These are phyloP conservation scores for Erythrophleum fordii DNA, from an alignment of 306 rosid genomes.

Conservation along the genomic window DNA sequence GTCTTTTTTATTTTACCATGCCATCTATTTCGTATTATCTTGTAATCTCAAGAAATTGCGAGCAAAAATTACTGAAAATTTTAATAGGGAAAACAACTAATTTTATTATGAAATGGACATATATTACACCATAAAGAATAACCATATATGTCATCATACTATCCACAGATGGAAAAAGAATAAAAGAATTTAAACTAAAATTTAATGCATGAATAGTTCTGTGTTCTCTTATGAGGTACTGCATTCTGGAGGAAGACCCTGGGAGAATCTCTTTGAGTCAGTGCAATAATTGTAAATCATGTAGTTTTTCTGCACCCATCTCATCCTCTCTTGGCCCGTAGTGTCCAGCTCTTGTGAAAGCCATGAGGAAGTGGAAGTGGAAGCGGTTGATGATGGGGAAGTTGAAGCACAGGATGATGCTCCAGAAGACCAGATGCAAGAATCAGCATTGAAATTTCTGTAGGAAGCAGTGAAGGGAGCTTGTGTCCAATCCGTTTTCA, in stretches of 20 bases:
- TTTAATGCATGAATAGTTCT: too few species aligned
- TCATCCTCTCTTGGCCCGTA: conserved; percentile 41
- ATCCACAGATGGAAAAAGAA: background rate
- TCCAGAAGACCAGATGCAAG: conserved; percentile 57
- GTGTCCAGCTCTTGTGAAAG: conserved; percentile 53
- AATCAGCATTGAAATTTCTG: conserved; percentile 58
- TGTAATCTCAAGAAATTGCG: background rate
- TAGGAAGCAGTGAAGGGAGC: conserved; percentile 75
- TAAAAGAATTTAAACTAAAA: background rate
- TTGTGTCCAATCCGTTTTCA: conserved; percentile 67
- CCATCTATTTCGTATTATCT: background rate
- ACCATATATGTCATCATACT: background rate
- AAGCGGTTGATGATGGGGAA: conserved; percentile 3
- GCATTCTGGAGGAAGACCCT: conserved; percentile 69
- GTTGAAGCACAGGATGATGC: conserved; percentile 53
- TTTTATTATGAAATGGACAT: background rate
- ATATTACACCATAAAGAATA: background rate
- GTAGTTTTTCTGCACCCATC: conserved; percentile 68
- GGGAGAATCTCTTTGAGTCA: conserved; percentile 62
- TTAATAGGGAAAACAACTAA: background rate
- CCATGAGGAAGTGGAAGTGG: conserved; percentile 35
- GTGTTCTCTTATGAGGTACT: conserved; percentile 23
- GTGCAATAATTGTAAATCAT: conserved; percentile 75
- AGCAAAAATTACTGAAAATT: too few species aligned
- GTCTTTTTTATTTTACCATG: background rate